Evolutionary conservation across 2,329 filamentous ascomycete genomes (phyloP), one percentile per base, ranked within the genome.

Genomic region (Calcarisporium arbuscula): DNA sequence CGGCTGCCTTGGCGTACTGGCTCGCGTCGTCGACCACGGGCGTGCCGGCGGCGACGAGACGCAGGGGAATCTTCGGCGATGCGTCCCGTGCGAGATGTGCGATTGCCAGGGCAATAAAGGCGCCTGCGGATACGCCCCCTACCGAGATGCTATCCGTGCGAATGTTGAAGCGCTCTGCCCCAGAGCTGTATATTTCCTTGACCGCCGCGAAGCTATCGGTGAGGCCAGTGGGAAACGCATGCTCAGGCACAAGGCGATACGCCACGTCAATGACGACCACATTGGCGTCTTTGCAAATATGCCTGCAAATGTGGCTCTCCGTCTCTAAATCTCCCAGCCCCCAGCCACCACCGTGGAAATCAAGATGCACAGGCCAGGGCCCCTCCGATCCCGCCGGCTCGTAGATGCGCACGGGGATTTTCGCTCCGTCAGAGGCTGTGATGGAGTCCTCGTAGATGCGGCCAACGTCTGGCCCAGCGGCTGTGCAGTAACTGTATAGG

Each of bases 231-330:
- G 70, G 70, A 38, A 68, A 72, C 5, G 62, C 51, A 41, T 62
- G 47, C 47, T 73, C 68, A 8, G 70, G 70, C 0, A 70, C 64
- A 2, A 72, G 60, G 5, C 70, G 62, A 44, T 74, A 75, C n/a
- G 51, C 67, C 9, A 73, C 63, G 43, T 71, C 65, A 35, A 75
- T 57, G 19, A 73, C 66, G 11, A 56, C 58, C 19, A 68, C 67
- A 18, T 56, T 53, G 16, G 61, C 62, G 29, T 60, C 53, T 19
- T 56, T 52, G 49, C 61, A 67, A 17, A 72, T 55, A 42, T 70
- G 65, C 33, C 58, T 56, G 57, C 66, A 70, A 36, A 71, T 64
- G 42, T 68, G 61, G 4, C 60, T 53, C 51, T 72, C 69, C 1
- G 67, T 70, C 15, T 67, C 61, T 10, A 72, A 52, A 39, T 69